These are phyloP conservation scores for Aspergillus sclerotiicarbonarius DNA, from an alignment of 495 filamentous ascomycete species.

Conservation along the genomic window DNA sequence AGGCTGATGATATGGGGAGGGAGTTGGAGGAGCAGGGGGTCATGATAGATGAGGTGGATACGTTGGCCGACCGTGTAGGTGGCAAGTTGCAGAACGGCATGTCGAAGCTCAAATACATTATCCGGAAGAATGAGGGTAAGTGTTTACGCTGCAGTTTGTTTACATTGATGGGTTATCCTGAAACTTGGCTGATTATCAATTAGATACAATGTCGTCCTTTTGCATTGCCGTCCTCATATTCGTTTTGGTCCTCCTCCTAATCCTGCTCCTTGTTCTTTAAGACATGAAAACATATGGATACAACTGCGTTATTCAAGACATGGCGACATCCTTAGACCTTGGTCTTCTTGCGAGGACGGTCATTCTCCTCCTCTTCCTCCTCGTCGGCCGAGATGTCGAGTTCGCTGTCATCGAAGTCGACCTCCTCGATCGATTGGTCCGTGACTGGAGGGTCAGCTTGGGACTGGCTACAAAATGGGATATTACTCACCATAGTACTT, in stretches of 20 bases:
- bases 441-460: constrained; percentile 11
- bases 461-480: background rate
- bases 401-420: constrained; percentile 28
- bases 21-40: constrained; percentile 92
- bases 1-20: constrained; percentile 91
- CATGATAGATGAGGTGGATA: constrained; percentile 77
- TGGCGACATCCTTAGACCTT: constrained; percentile 30
- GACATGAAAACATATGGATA: constrained; percentile 35
- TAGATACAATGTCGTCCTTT: constrained; percentile 82
- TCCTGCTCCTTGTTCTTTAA: constrained; percentile 57
- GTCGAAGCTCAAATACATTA: constrained; percentile 77
- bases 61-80: constrained; percentile 78
- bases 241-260: constrained; percentile 78
- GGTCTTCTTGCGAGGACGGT: constrained; percentile 45
- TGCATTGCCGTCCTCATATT: constrained; percentile 86
- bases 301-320: background rate
- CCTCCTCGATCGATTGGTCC: constrained; percentile 36
- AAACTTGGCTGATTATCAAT: constrained; percentile 30
- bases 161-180: background rate
- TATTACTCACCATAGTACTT: constrained; percentile 80
- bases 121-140: constrained; percentile 88
- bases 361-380: constrained; percentile 30
- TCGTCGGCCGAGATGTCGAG: constrained; percentile 22
- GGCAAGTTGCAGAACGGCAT: constrained; percentile 82
- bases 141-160: constrained; percentile 9